Evolutionary conservation across 306 rosid species (phyloP), one percentile per base, ranked within the genome.

Genomic region (Phaseolus lunatus): DNA sequence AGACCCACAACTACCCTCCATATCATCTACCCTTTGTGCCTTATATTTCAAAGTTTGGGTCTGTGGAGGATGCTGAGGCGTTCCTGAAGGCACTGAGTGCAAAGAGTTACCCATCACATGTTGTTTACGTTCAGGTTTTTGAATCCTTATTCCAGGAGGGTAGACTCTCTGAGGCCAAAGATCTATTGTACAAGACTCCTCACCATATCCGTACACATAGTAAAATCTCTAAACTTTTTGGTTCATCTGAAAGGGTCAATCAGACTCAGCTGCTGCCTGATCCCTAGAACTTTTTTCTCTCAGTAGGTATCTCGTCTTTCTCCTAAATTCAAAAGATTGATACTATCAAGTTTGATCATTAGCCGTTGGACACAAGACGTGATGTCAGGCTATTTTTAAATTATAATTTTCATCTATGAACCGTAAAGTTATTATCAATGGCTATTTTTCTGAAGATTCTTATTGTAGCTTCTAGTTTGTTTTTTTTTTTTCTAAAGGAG

Each of bases 21-120:
- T 86, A 69, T 78, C 76, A 79, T 0, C 84, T 87, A 24, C 95
- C 97, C 8, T 80, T 90, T 79, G 81, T 89, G 59, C 82, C 9
- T 43, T 90, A 87, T 64, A 83, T 95, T 73, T 88, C 93, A 3
- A 89, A 89, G 88, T 86, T 45, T 85, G 98, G 98, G 81, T 84
- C 97, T 0, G 91, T 89, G 79, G 90, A 87, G 78, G 93, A 92
- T 86, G 97, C 96, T 19, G 90, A 66, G 49, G 86, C 87, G 2
- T 88, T 90, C 83, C 83, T 92, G 35, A 87, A 85, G 84, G 92
- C 88, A 61, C 61, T 79, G 81, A 68, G 78, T 41, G 56, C 44
- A 43, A 76, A 63, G 77, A 63, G 54, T 70, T 23, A 43, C 70
- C 79, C 89, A 86, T 84, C 97, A 45, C 24, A 53, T 49, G 49